Conservation (phyloP, 192 early-diverging fungal species). For the Paraglomus brasilianum region DNA sequence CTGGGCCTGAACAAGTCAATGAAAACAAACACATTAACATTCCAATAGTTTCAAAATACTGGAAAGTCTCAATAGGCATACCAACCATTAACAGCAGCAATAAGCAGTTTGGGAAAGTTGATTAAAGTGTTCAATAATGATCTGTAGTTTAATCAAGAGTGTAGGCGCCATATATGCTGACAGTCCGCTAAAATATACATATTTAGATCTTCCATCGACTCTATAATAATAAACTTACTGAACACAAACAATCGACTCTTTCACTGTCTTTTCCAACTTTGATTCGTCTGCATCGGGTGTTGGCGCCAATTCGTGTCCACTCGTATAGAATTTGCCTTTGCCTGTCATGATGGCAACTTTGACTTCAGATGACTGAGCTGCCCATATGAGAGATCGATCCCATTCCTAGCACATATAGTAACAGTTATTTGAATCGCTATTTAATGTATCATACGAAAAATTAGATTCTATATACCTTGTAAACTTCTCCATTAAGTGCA, state of each 20-base stretch:
- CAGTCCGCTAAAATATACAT: no score
- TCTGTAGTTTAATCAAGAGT: conserved; percentile 7
- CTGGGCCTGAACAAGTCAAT: conserved; percentile 46
- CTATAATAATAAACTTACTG: no score
- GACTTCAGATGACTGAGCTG: conserved; percentile 44
- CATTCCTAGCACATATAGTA: conserved; percentile 49
- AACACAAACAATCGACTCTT: not conserved
- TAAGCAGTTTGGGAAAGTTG: conserved; percentile 65
- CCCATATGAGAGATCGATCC: conserved; percentile 58
- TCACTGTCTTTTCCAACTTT: not conserved
- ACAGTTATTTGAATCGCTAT: not conserved
- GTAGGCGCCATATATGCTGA: no score
- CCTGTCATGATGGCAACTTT: conserved; percentile 65
- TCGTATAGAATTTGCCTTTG: conserved; percentile 60
- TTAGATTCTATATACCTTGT: conserved; percentile 33
- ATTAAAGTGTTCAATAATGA: conserved; percentile 42
- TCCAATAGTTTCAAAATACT: not conserved
- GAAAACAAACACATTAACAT: not conserved
- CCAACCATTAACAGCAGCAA: conserved; percentile 68
- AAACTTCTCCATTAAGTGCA: conserved; percentile 54
- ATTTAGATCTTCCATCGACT: no score
- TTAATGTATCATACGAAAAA: not conserved
- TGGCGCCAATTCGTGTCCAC: conserved; percentile 58
- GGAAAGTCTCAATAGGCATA: not conserved
- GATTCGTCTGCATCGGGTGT: conserved; percentile 33